These are phyloP conservation scores for Aquilaria sinensis DNA, from an alignment of 345 rosid species.

Conservation along the genomic window DNA sequence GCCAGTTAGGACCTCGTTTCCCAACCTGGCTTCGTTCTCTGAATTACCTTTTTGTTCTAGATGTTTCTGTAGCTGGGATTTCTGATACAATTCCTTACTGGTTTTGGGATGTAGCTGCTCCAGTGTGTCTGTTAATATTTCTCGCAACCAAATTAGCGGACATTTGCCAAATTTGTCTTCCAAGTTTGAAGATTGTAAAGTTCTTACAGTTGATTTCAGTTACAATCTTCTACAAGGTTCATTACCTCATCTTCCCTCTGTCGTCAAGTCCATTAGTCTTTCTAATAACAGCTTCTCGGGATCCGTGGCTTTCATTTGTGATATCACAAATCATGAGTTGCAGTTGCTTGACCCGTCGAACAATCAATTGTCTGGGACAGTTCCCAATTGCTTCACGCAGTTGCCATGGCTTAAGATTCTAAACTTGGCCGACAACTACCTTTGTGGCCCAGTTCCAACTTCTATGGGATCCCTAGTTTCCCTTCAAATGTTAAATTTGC, in stretches of 20 bases:
- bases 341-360: neutral
- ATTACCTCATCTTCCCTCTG: too few relatives aligned
- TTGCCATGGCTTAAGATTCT: neutral
- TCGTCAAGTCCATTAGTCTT: neutral
- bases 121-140: neutral
- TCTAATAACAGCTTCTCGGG: neutral
- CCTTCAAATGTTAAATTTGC: neutral
- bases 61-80: slow-evolving; percentile 21
- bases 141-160: neutral
- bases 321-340: neutral
- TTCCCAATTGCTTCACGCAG: neutral
- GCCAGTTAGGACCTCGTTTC: slow-evolving; percentile 24
- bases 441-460: neutral
- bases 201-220: neutral
- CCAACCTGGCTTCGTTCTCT: slow-evolving; percentile 28
- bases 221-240: too few relatives aligned
- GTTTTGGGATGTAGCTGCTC: slow-evolving; percentile 17
- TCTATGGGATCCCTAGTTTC: neutral
- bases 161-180: too few relatives aligned
- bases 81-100: slow-evolving; percentile 11
- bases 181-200: neutral
- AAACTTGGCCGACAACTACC: neutral
- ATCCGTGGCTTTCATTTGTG: neutral
- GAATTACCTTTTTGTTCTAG: neutral
- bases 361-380: neutral